Evolutionary conservation across 2,329 filamentous ascomycete genomes (phyloP).

Genomic region (Aspergillus piperis): DNA sequence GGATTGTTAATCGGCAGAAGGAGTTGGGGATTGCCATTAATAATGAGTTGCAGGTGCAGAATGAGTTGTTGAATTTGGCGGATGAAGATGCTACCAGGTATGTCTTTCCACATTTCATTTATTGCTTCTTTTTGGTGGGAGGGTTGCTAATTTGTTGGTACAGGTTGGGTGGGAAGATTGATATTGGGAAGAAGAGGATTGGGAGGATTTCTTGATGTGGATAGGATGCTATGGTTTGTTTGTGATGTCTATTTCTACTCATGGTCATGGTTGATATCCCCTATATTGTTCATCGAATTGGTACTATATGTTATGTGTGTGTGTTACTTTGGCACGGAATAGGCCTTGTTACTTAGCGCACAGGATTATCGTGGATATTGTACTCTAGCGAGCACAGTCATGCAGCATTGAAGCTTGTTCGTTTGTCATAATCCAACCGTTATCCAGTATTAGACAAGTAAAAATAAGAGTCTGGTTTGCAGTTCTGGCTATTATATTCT

Average conservation of each 20-base stretch:
- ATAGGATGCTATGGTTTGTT: neutral
- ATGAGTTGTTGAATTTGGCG: conserved; percentile 59
- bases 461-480: neutral
- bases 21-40: conserved; percentile 66
- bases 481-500: neutral
- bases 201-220: conserved; percentile 46
- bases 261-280: neutral
- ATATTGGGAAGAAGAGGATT: conserved; percentile 50
- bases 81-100: conserved; percentile 60
- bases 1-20: conserved; percentile 60
- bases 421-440: neutral
- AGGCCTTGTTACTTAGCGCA: neutral
- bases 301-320: neutral
- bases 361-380: neutral
- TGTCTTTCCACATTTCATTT: conserved; percentile 18
- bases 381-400: conserved; percentile 8
- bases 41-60: conserved; percentile 63
- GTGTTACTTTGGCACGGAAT: neutral
- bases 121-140: no score
- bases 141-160: conserved; percentile 21
- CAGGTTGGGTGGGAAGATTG: conserved; percentile 48
- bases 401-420: neutral
- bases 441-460: neutral
- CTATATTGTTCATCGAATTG: neutral
- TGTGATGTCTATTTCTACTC: neutral